These are phyloP conservation scores for Epichloe scottii DNA, from an alignment of 2,329 filamentous ascomycete species.

Conservation along the genomic window DNA sequence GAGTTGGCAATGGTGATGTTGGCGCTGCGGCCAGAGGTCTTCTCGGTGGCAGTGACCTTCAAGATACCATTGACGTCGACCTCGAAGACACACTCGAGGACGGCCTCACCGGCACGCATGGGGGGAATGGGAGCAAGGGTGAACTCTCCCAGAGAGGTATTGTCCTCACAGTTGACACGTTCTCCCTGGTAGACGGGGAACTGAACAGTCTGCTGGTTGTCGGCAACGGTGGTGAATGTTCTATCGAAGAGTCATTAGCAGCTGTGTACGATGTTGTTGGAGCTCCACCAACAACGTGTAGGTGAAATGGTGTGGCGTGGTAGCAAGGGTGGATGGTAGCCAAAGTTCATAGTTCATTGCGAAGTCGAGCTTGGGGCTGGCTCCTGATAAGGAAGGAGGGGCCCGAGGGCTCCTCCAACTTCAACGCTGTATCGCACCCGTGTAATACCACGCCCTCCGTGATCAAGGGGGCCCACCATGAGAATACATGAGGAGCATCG, in stretches of 20 bases:
- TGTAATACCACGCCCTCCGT: no score
- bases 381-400: no score
- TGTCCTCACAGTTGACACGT: slow-evolving; percentile 95
- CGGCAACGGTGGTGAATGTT: slow-evolving; percentile 79
- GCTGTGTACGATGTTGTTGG: no score
- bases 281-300: no score
- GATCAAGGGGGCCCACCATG: no score
- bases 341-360: background rate
- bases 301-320: background rate
- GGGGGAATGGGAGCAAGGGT: slow-evolving; percentile 79
- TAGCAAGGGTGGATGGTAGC: background rate
- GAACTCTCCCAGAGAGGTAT: slow-evolving; percentile 96
- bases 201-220: slow-evolving; percentile 55
- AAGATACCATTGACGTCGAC: slow-evolving; percentile 99
- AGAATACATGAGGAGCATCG: background rate
- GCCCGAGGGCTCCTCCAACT: no score
- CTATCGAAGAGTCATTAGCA: slow-evolving; percentile 4
- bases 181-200: slow-evolving; percentile 96
- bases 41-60: slow-evolving; percentile 98
- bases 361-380: background rate
- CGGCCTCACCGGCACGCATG: slow-evolving; percentile 88
- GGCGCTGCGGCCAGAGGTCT: slow-evolving; percentile 91
- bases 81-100: slow-evolving; percentile 96
- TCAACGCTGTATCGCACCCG: no score
- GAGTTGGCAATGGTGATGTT: slow-evolving; percentile 99